Base-by-base conservation (phyloP, 495 filamentous ascomycete species). In the Letharia columbiana region DNA sequence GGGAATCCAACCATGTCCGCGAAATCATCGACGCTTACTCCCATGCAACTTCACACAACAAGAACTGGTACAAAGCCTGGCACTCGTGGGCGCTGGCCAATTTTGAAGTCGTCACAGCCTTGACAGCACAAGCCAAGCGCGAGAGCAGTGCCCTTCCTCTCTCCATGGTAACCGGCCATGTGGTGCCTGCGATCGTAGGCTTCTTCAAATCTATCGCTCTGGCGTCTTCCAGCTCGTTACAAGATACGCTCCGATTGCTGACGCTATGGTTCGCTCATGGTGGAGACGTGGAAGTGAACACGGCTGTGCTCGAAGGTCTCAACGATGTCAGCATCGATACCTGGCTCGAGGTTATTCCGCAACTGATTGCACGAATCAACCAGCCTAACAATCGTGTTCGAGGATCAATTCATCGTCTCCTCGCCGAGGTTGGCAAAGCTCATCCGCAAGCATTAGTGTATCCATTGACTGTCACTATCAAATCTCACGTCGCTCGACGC, bases 381-480 rank as follows among this genome's bases (percentile, higher is more conserved):
- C 94, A 98, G 72, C 90, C 91, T 31, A 94, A 96, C 74, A 80
- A 82, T 68, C 81, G 87, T 47, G 91, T 98, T 12, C 87, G 95
- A 64, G 84, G 87, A 68, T 87, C 93, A 3, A 92, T 99, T 61
- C 94, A 98, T 75, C 89, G 91, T 61, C 79, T 99, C 7, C 81
- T 99, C 33, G 86, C 87, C 12, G 94, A 98, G 75, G 89, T 99
- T 62, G 95, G 94, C 54, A 88, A 91, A 67, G 86, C 90, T 15
- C 94, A 99, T 74, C 94, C 94, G 17, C 94, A 99, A 71, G 92
- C 94, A n/a, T 75, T 99, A 33, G 95, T 99, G n/a, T 99, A 97
- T 73, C 92, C 94, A n/a, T 82, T 99, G 69, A 98, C 95, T 0
- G 95, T 99, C 12, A 92, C 95, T 18, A 96, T 96, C 86, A 99